phyloP scores from a whole-genome alignment of 1,284 basidiomycete genomes.

The Clitocybe nebularis region DNA sequence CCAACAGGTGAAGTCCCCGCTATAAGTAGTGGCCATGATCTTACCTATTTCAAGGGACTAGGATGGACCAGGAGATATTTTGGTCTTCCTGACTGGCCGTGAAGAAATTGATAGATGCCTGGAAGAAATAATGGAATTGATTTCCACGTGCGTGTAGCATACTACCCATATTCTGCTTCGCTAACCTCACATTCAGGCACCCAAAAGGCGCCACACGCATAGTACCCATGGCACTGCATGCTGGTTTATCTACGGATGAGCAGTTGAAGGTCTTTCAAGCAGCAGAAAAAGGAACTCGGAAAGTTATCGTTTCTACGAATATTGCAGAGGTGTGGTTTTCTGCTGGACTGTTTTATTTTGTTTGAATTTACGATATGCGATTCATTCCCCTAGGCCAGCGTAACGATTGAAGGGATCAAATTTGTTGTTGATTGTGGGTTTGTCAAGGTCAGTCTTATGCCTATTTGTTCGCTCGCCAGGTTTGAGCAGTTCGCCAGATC shows the following conservation, averaged over 20 bases:
- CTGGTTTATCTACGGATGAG: conserved; percentile 83
- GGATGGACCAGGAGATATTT: conserved; percentile 82
- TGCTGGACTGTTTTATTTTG: neutral
- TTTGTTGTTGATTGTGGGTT: conserved; percentile 96
- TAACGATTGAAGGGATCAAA: conserved; percentile 93
- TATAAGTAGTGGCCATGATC: too few relatives aligned
- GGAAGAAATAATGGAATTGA: conserved; percentile 75
- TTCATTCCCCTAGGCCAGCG: conserved; percentile 64
- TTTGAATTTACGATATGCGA: too few relatives aligned
- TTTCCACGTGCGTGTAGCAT: conserved; percentile 57
- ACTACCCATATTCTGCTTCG: conserved; percentile 11
- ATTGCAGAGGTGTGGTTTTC: conserved; percentile 77
- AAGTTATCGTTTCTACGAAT: conserved; percentile 92
- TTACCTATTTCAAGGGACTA: conserved; percentile 24
- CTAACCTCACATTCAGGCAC: conserved; percentile 42
- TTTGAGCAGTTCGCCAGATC: conserved; percentile 46
- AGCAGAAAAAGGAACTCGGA: conserved; percentile 71
- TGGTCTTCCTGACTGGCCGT: conserved; percentile 94
- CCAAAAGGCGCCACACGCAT: conserved; percentile 61
- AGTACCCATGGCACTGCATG: conserved; percentile 78
- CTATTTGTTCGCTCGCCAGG: neutral
- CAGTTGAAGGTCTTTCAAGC: conserved; percentile 84
- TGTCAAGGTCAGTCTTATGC: conserved; percentile 80
- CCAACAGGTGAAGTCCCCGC: conserved; percentile 58
- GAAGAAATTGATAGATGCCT: conserved; percentile 93